phyloP scores from a whole-genome alignment of 257 asterid species.

The Solanum rostratum region DNA sequence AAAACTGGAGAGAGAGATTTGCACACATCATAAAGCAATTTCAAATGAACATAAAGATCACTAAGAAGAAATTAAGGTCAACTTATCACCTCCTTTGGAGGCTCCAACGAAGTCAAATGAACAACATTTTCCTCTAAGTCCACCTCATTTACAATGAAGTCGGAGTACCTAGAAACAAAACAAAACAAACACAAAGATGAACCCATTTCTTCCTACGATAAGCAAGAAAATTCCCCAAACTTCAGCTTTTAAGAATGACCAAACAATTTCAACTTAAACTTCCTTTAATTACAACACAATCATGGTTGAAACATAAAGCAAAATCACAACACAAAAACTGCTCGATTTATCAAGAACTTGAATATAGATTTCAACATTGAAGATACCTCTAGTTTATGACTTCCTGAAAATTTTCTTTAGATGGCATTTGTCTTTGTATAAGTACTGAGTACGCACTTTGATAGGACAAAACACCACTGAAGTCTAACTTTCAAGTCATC shows the following conservation, averaged over 20 bases:
- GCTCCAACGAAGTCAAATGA: constrained; percentile 61
- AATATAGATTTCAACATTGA: neutral
- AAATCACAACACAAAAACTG: neutral
- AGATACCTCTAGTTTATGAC: neutral
- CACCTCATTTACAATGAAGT: constrained; percentile 94
- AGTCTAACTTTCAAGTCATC: neutral
- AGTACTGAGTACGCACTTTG: neutral
- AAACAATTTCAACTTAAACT: neutral
- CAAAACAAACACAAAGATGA: constrained; percentile 1
- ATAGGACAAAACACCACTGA: neutral
- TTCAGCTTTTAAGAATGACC: neutral
- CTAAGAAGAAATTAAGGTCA: neutral
- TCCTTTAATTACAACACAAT: neutral
- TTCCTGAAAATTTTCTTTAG: neutral
- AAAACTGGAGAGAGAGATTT: constrained; percentile 28
- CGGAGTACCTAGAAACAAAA: constrained; percentile 58
- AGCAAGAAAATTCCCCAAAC: neutral
- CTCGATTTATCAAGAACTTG: neutral
- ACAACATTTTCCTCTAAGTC: constrained; percentile 75
- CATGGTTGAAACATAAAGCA: neutral
- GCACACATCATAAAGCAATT: neutral
- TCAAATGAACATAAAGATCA: neutral
- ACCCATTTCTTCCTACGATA: neutral
- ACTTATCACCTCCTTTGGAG: constrained; percentile 54
- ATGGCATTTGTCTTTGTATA: neutral